These are phyloP conservation scores for Xylariomycetidae sp. DNA, from an alignment of 2,329 filamentous ascomycete species.

Conservation along the genomic window DNA sequence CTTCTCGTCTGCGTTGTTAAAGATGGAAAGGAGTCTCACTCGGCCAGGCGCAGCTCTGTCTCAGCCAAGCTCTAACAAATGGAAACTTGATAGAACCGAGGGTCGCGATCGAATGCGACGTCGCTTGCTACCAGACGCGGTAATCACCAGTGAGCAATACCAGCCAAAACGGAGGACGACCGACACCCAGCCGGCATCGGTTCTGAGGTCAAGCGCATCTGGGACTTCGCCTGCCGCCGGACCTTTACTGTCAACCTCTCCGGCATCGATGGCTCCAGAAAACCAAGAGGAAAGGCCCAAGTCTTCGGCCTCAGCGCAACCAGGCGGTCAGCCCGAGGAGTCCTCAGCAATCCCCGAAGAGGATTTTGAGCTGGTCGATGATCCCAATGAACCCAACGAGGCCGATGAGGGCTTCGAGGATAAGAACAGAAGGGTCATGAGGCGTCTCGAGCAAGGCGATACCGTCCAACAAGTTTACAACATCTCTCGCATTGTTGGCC, in stretches of 20 bases:
- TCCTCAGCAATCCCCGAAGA: slow-evolving; percentile 58
- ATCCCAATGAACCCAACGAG: slow-evolving; percentile 78
- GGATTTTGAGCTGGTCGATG: slow-evolving; percentile 93
- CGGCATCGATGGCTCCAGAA: slow-evolving; percentile 12
- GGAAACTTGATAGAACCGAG: slow-evolving; percentile 94
- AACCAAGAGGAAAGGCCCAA: slow-evolving; percentile 9
- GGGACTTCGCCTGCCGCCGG: slow-evolving; percentile 7
- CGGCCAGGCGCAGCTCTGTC: slow-evolving; percentile 78
- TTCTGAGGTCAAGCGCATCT: slow-evolving; percentile 26
- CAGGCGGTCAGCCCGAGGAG: slow-evolving; percentile 20
- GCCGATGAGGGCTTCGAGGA: slow-evolving; percentile 78
- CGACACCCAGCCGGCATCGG: slow-evolving; percentile 32
- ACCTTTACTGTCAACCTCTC: slow-evolving; percentile 12
- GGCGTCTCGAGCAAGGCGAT: slow-evolving; percentile 83
- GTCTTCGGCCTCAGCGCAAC: slow-evolving; percentile 16
- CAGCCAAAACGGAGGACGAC: slow-evolving; percentile 72
- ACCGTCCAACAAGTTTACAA: slow-evolving; percentile 93
- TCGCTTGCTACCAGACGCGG: slow-evolving; percentile 73
- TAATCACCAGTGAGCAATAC: slow-evolving; percentile 63
- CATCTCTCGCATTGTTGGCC: slow-evolving; percentile 84
- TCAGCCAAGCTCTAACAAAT: slow-evolving; percentile 59
- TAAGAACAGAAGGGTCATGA: slow-evolving; percentile 97
- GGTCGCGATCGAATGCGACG: slow-evolving; percentile 92
- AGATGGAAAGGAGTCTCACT: slow-evolving; percentile 70
- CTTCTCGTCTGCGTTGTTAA: slow-evolving; percentile 67